Conservation (phyloP, 495 filamentous ascomycete species). For the Tuber brumale region DNA sequence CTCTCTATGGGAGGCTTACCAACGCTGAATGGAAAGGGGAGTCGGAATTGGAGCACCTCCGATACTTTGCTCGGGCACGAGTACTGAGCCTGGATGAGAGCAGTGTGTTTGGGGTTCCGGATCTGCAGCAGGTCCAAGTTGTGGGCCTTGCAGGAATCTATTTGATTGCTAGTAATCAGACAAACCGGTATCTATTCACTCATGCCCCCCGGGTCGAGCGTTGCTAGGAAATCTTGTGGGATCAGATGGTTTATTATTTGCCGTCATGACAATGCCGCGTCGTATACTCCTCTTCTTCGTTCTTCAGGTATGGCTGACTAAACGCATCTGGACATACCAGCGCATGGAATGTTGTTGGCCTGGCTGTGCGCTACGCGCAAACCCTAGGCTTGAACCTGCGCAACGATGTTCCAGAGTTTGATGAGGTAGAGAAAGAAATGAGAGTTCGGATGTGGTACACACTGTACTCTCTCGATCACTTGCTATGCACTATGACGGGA, state of each 20-base stretch:
- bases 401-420: constrained; percentile 49
- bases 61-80: constrained; percentile 54
- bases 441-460: constrained; percentile 59
- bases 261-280: background rate
- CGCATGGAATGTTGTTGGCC: constrained; percentile 56
- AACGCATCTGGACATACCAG: constrained; percentile 41
- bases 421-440: constrained; percentile 52
- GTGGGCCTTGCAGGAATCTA: constrained; percentile 56
- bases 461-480: constrained; percentile 53
- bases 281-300: background rate
- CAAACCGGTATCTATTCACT: constrained; percentile 51
- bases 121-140: constrained; percentile 55
- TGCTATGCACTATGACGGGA: constrained; percentile 55
- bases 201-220: background rate
- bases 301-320: constrained; percentile 24
- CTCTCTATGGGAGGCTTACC: constrained; percentile 49
- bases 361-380: constrained; percentile 53
- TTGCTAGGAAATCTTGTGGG: background rate
- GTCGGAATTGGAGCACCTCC: constrained; percentile 50
- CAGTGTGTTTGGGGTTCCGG: constrained; percentile 50
- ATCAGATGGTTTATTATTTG: background rate
- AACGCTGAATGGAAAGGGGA: constrained; percentile 46
- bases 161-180: constrained; percentile 52
- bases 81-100: constrained; percentile 50
- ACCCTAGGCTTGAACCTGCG: constrained; percentile 57